Conservation (phyloP, 2,329 filamentous ascomycete species). For the Fusarium piperis region DNA sequence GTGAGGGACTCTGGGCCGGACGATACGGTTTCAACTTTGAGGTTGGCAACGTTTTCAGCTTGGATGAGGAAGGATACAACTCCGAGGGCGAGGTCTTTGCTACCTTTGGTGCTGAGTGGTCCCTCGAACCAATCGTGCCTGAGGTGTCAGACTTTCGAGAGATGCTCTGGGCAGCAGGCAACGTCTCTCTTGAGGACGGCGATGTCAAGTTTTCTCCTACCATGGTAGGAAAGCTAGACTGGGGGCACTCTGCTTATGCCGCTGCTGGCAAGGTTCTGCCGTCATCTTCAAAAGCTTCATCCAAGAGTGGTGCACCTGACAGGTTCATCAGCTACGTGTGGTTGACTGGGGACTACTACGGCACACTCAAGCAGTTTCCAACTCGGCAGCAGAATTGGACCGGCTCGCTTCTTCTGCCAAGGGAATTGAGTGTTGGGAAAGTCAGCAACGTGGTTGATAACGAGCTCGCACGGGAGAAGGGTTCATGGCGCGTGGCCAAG, state of each 20-base stretch:
- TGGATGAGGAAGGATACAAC: slow-evolving; percentile 52
- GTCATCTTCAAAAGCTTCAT: slow-evolving; percentile 49
- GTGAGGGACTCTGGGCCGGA: slow-evolving; percentile 48
- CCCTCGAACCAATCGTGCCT: slow-evolving; percentile 49
- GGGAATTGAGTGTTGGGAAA: slow-evolving; percentile 53
- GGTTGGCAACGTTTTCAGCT: slow-evolving; percentile 53
- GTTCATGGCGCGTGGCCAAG: slow-evolving; percentile 50
- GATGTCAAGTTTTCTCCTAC: slow-evolving; percentile 49
- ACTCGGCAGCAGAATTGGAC: slow-evolving; percentile 56
- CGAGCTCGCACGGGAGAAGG: slow-evolving; percentile 49
- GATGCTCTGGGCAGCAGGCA: slow-evolving; percentile 54
- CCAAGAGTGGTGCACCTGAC: slow-evolving; percentile 51
- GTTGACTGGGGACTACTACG: slow-evolving; percentile 56
- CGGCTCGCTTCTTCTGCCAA: slow-evolving; percentile 53
- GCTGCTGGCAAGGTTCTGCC: slow-evolving; percentile 54
- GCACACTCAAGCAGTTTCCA: slow-evolving; percentile 48
- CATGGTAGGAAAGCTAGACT: slow-evolving; percentile 54
- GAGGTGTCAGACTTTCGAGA: slow-evolving; percentile 51
- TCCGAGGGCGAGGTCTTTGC: slow-evolving; percentile 51
- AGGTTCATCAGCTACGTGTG: slow-evolving; percentile 54
- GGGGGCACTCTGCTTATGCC: slow-evolving; percentile 54
- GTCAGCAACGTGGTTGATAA: slow-evolving; percentile 54
- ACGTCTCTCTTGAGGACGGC: slow-evolving; percentile 42
- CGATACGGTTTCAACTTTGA: slow-evolving; percentile 58
- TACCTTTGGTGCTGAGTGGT: slow-evolving; percentile 56